Evolutionary conservation across 2,329 filamentous ascomycete species (phyloP).

Genomic region (Diaporthe humulicola): DNA sequence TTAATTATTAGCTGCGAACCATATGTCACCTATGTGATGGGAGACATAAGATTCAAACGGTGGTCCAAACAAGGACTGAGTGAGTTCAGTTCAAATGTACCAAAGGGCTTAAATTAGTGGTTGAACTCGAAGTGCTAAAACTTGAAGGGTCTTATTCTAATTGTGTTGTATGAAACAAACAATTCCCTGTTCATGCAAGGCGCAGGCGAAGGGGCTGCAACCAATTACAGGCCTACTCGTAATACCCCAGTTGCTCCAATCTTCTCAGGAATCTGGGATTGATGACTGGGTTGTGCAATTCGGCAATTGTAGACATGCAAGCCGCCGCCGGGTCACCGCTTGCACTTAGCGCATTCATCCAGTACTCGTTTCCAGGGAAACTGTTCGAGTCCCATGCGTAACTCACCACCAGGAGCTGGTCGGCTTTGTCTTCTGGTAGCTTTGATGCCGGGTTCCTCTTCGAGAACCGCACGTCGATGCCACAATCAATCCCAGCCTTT

Average conservation of each 20-base stretch:
- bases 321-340: conserved; percentile 51
- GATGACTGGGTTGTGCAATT: conserved; percentile 50
- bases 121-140: too few relatives aligned
- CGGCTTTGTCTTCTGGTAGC: conserved; percentile 38
- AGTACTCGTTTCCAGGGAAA: conserved; percentile 52
- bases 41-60: too few relatives aligned
- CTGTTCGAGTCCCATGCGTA: conserved; percentile 52
- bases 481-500: background rate
- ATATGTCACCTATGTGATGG: too few relatives aligned
- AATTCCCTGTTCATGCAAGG: background rate
- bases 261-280: conserved; percentile 47
- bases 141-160: background rate
- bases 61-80: too few relatives aligned
- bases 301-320: conserved; percentile 50
- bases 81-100: too few relatives aligned
- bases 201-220: too few relatives aligned
- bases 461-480: conserved; percentile 16
- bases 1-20: too few relatives aligned
- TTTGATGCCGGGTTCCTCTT: conserved; percentile 39
- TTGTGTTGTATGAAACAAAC: background rate
- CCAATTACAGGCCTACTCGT: too few relatives aligned
- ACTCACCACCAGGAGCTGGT: conserved; percentile 47
- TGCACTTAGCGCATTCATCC: conserved; percentile 42
- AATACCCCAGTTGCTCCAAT: conserved; percentile 42
- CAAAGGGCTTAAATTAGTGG: too few relatives aligned